phyloP scores from a whole-genome alignment of 2,329 filamentous ascomycete species.

The Aspergillus piperis region DNA sequence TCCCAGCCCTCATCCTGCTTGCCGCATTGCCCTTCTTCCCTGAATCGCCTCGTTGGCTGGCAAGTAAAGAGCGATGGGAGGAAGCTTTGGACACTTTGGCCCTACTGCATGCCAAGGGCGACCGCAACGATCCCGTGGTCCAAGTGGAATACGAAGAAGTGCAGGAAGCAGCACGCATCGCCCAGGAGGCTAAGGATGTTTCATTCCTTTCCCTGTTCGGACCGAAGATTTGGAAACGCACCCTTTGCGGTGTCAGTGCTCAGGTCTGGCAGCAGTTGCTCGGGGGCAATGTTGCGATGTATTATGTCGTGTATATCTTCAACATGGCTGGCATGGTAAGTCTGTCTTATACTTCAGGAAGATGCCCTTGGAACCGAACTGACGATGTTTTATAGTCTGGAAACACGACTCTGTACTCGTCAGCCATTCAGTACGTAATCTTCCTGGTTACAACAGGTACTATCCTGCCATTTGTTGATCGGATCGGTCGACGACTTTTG shows the following conservation, averaged over 20 bases:
- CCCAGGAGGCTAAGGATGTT: conserved; percentile 35
- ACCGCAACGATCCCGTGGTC: conserved; percentile 57
- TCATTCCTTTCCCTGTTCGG: conserved; percentile 48
- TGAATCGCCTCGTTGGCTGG: conserved; percentile 63
- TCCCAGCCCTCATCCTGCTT: conserved; percentile 60
- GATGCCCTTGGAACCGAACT: conserved; percentile 4
- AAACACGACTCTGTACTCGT: conserved; percentile 52
- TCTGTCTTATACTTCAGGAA: neutral
- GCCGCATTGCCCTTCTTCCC: conserved; percentile 59
- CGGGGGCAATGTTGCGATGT: conserved; percentile 60
- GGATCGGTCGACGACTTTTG: conserved; percentile 51
- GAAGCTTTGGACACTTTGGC: conserved; percentile 55
- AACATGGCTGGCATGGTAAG: conserved; percentile 57
- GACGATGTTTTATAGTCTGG: conserved; percentile 30
- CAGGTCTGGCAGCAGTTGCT: conserved; percentile 61
- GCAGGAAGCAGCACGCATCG: conserved; percentile 34
- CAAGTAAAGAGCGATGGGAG: conserved; percentile 60
- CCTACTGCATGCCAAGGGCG: conserved; percentile 58
- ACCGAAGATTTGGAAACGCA: conserved; percentile 53
- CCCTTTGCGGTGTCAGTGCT: conserved; percentile 53
- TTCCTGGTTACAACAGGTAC: conserved; percentile 56
- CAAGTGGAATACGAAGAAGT: conserved; percentile 53
- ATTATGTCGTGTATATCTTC: conserved; percentile 64
- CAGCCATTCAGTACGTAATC: conserved; percentile 59
- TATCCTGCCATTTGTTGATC: conserved; percentile 54